phyloP scores from a whole-genome alignment of 495 filamentous ascomycete species.

The Echria macrotheca region DNA sequence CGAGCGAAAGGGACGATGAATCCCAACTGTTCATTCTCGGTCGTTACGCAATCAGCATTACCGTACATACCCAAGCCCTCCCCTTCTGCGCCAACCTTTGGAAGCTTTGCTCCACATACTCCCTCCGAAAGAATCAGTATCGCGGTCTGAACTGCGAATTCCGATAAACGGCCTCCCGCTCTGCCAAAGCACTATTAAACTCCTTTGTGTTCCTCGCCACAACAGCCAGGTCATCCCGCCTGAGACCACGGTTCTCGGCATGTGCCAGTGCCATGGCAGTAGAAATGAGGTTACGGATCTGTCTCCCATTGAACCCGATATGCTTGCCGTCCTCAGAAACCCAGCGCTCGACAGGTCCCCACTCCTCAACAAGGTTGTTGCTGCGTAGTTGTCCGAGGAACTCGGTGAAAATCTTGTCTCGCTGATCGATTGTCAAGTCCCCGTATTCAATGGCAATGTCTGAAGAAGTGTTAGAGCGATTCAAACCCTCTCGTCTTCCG shows the following conservation, averaged over 20 bases:
- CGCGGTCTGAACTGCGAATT: slow-evolving; percentile 1
- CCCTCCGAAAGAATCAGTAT: no score
- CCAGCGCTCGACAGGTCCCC: slow-evolving; percentile 11
- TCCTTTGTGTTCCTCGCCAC: slow-evolving; percentile 3
- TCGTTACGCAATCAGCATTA: no score
- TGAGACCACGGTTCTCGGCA: slow-evolving; percentile 3
- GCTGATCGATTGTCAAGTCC: slow-evolving; percentile 16
- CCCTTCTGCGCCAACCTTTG: no score
- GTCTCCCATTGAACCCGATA: slow-evolving; percentile 24
- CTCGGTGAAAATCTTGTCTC: slow-evolving; percentile 13
- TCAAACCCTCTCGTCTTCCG: background rate
- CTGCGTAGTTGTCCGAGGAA: slow-evolving; percentile 18
- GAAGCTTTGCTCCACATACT: no score
- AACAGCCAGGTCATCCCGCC: slow-evolving; percentile 1
- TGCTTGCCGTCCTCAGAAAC: slow-evolving; percentile 16
- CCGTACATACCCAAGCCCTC: no score
- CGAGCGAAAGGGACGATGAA: no score
- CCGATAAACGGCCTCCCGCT: background rate
- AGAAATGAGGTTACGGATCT: slow-evolving; percentile 31
- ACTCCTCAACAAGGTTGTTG: slow-evolving; percentile 13
- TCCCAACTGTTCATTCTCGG: no score
- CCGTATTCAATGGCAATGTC: slow-evolving; percentile 12
- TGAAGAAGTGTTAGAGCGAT: background rate
- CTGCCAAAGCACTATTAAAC: slow-evolving; percentile 4
- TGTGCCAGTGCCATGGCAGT: slow-evolving; percentile 17